phyloP scores from a whole-genome alignment of 495 filamentous ascomycete species.

The Penicillium antarcticum region DNA sequence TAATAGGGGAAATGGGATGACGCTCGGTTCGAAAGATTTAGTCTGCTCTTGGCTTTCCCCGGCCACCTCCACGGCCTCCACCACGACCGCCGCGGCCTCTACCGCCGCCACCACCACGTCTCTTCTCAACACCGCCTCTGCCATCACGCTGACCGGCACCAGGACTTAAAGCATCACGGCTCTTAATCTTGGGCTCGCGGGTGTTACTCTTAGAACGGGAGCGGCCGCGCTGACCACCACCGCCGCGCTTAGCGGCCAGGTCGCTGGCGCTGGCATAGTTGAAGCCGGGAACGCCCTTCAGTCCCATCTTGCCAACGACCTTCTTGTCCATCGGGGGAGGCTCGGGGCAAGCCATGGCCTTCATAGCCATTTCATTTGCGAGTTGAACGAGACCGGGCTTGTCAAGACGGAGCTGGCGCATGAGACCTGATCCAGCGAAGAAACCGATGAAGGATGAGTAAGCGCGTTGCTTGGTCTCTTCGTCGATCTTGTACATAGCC shows the following conservation, averaged over 20 bases:
- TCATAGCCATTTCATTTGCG: conserved; percentile 41
- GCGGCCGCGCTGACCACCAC: conserved; percentile 13
- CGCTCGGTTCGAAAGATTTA: background rate
- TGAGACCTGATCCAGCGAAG: conserved; percentile 39
- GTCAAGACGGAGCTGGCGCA: conserved; percentile 37
- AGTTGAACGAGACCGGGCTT: conserved; percentile 41
- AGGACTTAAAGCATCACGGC: conserved; percentile 29
- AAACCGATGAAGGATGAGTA: conserved; percentile 55
- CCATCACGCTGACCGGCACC: conserved; percentile 26
- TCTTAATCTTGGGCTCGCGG: conserved; percentile 5
- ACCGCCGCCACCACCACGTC: conserved; percentile 20
- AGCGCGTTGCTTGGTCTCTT: conserved; percentile 48
- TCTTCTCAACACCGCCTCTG: conserved; percentile 21
- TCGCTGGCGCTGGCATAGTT: conserved; percentile 30
- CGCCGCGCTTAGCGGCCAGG: conserved; percentile 2
- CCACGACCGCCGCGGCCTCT: conserved; percentile 13
- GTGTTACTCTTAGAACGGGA: background rate
- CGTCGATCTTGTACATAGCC: conserved; percentile 42
- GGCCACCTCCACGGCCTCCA: conserved; percentile 17
- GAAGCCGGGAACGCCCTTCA: conserved; percentile 47
- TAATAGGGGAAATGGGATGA: too few relatives aligned
- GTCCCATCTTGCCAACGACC: conserved; percentile 46
- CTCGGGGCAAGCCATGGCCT: conserved; percentile 45
- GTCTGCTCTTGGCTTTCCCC: background rate
- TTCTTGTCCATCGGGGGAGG: conserved; percentile 45